Conservation (phyloP, 352 stramenopile genomes). For the Phytopythium kandeliae region DNA sequence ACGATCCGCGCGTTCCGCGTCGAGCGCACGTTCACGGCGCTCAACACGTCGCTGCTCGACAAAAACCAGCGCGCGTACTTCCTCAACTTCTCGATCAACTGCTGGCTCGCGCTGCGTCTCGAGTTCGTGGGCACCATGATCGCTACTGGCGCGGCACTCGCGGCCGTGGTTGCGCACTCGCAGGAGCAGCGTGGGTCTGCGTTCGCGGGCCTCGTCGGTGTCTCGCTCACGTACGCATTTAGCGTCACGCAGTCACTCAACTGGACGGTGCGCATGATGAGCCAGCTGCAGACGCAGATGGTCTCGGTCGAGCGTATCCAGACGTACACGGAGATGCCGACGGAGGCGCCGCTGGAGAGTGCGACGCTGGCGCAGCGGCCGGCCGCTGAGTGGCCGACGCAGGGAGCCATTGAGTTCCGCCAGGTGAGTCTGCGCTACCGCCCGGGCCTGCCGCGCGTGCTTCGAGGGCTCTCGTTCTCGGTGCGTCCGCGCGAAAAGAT, state of each 20-base stretch:
- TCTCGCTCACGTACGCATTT: conserved; percentile 66
- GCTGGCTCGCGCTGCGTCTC: conserved; percentile 60
- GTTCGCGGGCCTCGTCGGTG: conserved; percentile 44
- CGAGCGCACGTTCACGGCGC: conserved; percentile 30
- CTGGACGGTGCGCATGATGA: conserved; percentile 60
- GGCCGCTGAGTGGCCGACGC: conserved; percentile 66
- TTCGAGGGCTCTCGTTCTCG: conserved; percentile 56
- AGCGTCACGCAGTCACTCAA: conserved; percentile 67
- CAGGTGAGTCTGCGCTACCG: conserved; percentile 88
- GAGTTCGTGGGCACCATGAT: conserved; percentile 61
- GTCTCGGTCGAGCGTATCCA: conserved; percentile 62
- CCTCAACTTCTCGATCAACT: conserved; percentile 58
- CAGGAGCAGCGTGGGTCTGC: conserved; percentile 20
- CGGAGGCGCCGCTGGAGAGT: conserved; percentile 35
- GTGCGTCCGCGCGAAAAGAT: conserved; percentile 82
- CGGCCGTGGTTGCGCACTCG: conserved; percentile 37
- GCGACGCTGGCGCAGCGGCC: conserved; percentile 7
- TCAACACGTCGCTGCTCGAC: conserved; percentile 46
- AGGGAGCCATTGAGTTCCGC: conserved; percentile 81
- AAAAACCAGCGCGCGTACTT: conserved; percentile 64
- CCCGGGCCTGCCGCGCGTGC: conserved; percentile 42
- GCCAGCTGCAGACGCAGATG: conserved; percentile 69
- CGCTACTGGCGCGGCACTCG: conserved; percentile 30
- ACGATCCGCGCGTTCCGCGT: conserved; percentile 87
- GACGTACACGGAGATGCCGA: conserved; percentile 51